Conservation (phyloP, 2,329 filamentous ascomycete species). For the Sarocladium oryzae region DNA sequence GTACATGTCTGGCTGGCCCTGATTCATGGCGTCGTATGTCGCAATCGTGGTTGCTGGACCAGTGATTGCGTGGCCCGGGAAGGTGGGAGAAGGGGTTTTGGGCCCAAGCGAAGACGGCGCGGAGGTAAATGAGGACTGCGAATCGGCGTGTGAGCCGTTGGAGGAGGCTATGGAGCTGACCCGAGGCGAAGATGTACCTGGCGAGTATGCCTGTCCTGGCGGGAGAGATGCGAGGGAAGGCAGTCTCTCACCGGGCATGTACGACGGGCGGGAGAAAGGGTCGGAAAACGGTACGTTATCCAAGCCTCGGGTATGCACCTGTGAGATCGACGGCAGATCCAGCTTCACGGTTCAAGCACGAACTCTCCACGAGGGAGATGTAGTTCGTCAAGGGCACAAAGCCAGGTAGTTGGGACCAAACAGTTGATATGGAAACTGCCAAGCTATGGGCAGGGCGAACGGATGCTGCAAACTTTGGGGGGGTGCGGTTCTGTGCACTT, state of each 20-base stretch:
- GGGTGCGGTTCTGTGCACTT: not conserved
- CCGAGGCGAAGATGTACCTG: slow-evolving; percentile 68
- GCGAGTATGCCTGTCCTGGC: slow-evolving; percentile 63
- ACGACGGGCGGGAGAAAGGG: slow-evolving; percentile 58
- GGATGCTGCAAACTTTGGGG: not conserved
- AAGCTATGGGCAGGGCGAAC: not conserved
- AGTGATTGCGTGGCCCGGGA: slow-evolving; percentile 40
- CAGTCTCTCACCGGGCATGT: slow-evolving; percentile 62
- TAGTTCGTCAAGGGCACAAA: not conserved
- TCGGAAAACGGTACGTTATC: slow-evolving; percentile 66
- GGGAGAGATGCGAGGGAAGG: slow-evolving; percentile 65
- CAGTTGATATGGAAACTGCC: not conserved
- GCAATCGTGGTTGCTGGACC: slow-evolving; percentile 24
- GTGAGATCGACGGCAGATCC: slow-evolving; percentile 84
- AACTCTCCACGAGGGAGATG: slow-evolving; percentile 8
- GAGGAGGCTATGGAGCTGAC: slow-evolving; percentile 64
- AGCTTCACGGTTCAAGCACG: slow-evolving; percentile 65
- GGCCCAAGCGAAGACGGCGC: slow-evolving; percentile 54
- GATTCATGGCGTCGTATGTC: slow-evolving; percentile 64
- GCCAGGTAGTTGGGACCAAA: not conserved
- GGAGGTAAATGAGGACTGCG: slow-evolving; percentile 49
- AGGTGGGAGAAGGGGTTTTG: slow-evolving; percentile 72
- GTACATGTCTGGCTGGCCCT: slow-evolving; percentile 76
- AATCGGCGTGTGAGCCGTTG: slow-evolving; percentile 44
- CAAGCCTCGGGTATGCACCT: slow-evolving; percentile 73